Evolutionary conservation across 768 basidiomycete genomes (phyloP), one percentile per base, ranked within the genome.

Genomic region (Bullera alba): DNA sequence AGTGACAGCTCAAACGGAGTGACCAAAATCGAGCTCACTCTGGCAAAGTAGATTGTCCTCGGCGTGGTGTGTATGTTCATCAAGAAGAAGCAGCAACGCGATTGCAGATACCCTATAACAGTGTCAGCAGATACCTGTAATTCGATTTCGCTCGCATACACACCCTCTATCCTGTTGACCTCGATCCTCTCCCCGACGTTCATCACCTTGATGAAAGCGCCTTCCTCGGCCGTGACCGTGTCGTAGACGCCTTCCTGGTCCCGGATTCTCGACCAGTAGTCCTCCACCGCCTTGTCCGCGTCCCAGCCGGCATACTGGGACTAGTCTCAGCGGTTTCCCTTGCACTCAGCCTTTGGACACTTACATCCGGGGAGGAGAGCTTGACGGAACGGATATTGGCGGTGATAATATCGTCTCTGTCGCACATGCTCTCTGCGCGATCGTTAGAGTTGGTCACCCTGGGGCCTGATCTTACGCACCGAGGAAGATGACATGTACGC

Each of bases 61-160:
- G 83, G 86, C 56, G 80, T 79, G 65, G 91, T 96, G 74, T 99
- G 93, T 42, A 99, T 96, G 71, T 99, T 99, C 95, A 97, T 97
- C 38, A 99, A 77, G 78, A 95, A 97, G 78, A 97, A 99, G 22
- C 97, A 87, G 52, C 96, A 91, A 53, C 93, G 77, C 2, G 89
- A 89, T 83, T 97, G 73, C 15, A 61, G 43, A 45, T 72, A 74
- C 6, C 72, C 71, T 73, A 30, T 19, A n/a, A n/a, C n/a, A 44
- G 8, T 10, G 32, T 34, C 32, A 34, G 32, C n/a, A 8, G n/a
- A 34, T 34, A n/a, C n/a, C 32, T n/a, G n/a, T n/a, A n/a, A n/a
- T n/a, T n/a, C n/a, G n/a, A 8, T 25, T 16, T 45, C 19, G 43
- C 7, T 27, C 32, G 1, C 0, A 12, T 43, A 50, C 67, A 57